A percentile compares a stretch with the other conserved stretches of the same genome.
Evolutionary conservation across 177 flowering plant species (phyloP).

Genomic region (Vitis hybrid): DNA sequence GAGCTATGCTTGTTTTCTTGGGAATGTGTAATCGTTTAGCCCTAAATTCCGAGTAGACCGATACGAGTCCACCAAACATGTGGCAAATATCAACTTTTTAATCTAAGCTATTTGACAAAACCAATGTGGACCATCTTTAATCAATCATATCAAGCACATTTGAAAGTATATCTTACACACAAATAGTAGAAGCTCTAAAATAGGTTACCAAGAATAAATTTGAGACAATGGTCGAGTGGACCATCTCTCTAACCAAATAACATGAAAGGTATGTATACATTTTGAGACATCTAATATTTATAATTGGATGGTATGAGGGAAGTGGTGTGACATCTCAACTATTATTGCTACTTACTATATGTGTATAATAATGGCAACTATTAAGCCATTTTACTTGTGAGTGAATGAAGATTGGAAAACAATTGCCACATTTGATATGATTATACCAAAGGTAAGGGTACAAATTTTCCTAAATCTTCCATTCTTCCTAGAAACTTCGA

Average conservation of each 20-base stretch:
- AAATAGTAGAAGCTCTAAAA: constrained; percentile 60
- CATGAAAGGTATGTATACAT: constrained; percentile 61
- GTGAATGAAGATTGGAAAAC: constrained; percentile 71
- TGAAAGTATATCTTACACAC: constrained; percentile 61
- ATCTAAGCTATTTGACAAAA: constrained; percentile 50
- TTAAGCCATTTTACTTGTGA: constrained; percentile 68
- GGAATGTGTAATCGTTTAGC: constrained; percentile 83
- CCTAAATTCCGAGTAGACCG: constrained; percentile 69
- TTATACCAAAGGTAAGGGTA: constrained; percentile 69
- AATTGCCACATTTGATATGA: constrained; percentile 77
- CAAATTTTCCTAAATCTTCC: neutral
- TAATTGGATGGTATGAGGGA: neutral
- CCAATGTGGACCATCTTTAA: constrained; percentile 42
- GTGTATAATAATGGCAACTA: constrained; percentile 45
- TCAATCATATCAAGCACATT: constrained; percentile 40
- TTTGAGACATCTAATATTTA: neutral
- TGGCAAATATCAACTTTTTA: constrained; percentile 66
- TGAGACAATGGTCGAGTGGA: constrained; percentile 53
- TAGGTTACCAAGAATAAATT: constrained; percentile 53
- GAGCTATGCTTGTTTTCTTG: constrained; percentile 63
- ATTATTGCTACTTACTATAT: neutral
- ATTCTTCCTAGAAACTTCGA: neutral
- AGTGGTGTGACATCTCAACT: neutral
- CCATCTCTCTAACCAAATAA: constrained; percentile 57
- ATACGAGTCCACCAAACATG: constrained; percentile 39